Evolutionary conservation across 176 grass and related monocot species (phyloP), one percentile per base, ranked within the genome.

Genomic region (Bothriochloa decipiens): DNA sequence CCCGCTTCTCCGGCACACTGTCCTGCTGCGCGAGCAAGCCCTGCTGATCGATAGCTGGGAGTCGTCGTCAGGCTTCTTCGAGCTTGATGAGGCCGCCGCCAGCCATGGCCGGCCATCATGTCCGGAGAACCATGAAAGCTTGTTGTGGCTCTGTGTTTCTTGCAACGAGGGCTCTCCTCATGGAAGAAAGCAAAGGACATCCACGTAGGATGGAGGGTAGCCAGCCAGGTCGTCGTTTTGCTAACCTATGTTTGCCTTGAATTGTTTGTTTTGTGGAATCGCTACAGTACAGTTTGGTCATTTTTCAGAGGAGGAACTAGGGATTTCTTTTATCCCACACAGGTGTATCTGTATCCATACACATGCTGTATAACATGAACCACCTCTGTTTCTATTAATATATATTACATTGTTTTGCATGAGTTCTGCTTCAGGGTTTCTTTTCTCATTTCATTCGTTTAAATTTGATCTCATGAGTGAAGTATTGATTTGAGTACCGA

Each of bases 1-100:
- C 91, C 11, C 91, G 94, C 74, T 86, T 84, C 82, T 27, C 91
- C 22, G 94, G 94, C 25, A 40, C 89, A 0, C 46, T 97, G 22
- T 18, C 76, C 0, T 97, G 94, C 73, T 22, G 49, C 6, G 22
- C 60, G 1, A 83, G 77, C 49, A 42, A 11, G 3, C 35, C 81
- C 18, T 97, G 94, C 80, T 92, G 82, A 94, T 77, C 22, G 39
- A 40, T 40, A 40, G 39, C 39, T 43, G 53, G n/a, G 14, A 47
- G 18, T 10, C n/a, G 18, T 10, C n/a, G 8, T 1, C 26, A 16
- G 42, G 40, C 41, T 33, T 67, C 43, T 32, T 4, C 0, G 2
- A 46, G 12, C 46, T 49, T 49, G 66, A 84, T 49, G 66, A 84
- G 68, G 68, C 61, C 4, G 49, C 52, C 4, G 46, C 46, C 46